phyloP scores from a whole-genome alignment of 352 stramenopile species.

The Globisporangium nunn region DNA sequence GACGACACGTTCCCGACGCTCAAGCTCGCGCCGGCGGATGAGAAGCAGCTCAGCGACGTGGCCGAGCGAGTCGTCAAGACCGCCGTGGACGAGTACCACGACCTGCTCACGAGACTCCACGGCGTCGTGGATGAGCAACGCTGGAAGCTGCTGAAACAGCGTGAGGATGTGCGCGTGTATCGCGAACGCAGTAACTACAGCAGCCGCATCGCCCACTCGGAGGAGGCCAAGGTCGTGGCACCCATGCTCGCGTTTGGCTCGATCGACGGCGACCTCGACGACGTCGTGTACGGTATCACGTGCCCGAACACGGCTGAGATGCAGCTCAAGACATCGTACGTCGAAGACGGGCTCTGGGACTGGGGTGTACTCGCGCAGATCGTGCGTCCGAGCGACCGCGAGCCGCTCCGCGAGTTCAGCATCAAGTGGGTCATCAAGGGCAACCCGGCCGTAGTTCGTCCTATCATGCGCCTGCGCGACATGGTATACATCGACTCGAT shows the following conservation, averaged over 20 bases:
- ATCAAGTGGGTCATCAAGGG: conserved; percentile 50
- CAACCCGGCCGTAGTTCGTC: conserved; percentile 24
- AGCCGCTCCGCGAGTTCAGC: conserved; percentile 31
- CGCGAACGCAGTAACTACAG: not conserved
- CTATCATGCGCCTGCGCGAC: conserved; percentile 44
- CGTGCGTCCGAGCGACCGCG: conserved; percentile 17
- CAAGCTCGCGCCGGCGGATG: not conserved
- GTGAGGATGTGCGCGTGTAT: conserved; percentile 5
- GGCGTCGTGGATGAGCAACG: conserved; percentile 1
- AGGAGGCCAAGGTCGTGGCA: not conserved
- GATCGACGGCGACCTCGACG: conserved; percentile 25
- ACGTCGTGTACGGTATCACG: conserved; percentile 48
- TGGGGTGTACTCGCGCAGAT: conserved; percentile 31
- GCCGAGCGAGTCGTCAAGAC: not conserved
- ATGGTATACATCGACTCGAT: conserved; percentile 45
- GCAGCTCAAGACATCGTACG: conserved; percentile 45
- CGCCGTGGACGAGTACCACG: not conserved
- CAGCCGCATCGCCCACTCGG: not conserved
- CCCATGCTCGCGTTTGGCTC: conserved; percentile 12
- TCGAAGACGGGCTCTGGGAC: conserved; percentile 39
- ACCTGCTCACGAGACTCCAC: not conserved
- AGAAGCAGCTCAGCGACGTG: not conserved
- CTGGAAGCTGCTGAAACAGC: not conserved
- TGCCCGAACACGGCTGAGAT: conserved; percentile 36
- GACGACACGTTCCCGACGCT: not conserved